These are phyloP conservation scores for Solanum virginianum DNA, from an alignment of 257 asterid species.

Conservation along the genomic window DNA sequence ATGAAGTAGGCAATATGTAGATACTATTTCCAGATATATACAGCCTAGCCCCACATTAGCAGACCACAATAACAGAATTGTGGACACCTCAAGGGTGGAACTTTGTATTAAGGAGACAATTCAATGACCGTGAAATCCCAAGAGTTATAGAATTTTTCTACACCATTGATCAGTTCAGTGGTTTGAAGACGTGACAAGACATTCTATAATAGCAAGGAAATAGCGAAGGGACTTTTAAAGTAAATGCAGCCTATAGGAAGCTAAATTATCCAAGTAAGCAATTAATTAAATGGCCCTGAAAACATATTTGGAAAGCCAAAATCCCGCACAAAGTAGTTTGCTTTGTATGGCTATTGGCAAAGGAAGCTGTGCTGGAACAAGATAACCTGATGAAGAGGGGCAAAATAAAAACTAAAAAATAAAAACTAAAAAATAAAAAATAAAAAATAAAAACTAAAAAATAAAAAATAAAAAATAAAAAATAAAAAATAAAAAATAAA, in stretches of 20 bases:
- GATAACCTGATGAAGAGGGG: background rate
- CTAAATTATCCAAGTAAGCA: background rate
- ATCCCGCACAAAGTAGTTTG: background rate
- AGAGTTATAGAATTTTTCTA: background rate
- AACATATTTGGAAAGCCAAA: background rate
- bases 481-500: no score
- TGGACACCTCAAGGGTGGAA: background rate
- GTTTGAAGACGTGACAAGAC: background rate
- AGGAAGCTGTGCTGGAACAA: background rate
- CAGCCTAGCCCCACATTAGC: background rate
- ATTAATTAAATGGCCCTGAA: background rate
- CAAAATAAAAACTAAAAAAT: no score
- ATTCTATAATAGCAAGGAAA: background rate
- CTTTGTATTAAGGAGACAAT: background rate
- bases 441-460: no score
- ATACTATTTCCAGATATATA: background rate
- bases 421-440: no score
- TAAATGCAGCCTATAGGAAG: background rate
- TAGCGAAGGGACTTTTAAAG: background rate
- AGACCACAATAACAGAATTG: background rate
- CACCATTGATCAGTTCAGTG: background rate
- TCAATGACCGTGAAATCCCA: background rate
- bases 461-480: no score
- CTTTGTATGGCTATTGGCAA: background rate
- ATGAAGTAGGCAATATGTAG: background rate